Conservation (phyloP, 352 stramenopile genomes). For the Globisporangium paroecandrum region DNA sequence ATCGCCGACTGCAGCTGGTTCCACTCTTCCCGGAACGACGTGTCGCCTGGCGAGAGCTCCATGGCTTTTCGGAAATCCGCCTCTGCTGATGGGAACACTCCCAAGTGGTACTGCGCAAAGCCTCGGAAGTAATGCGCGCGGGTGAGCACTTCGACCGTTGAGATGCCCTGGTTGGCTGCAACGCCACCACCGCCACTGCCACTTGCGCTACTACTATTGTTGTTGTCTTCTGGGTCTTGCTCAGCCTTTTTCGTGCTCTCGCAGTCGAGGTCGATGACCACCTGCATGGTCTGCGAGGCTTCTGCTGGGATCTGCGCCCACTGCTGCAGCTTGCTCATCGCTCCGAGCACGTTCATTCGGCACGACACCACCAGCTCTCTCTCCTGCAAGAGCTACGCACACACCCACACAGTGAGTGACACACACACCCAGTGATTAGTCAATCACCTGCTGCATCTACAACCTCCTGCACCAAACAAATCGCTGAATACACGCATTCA, state of each 20-base stretch:
- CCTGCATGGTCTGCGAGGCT: conserved; percentile 37
- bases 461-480: neutral
- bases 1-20: conserved; percentile 43
- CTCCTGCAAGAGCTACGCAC: conserved; percentile 38
- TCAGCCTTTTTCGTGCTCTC: conserved; percentile 18
- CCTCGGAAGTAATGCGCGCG: conserved; percentile 63
- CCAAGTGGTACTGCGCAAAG: conserved; percentile 48
- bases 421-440: neutral
- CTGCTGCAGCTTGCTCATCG: conserved; percentile 52
- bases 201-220: neutral
- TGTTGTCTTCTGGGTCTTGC: conserved; percentile 8
- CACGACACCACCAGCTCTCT: conserved; percentile 64
- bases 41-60: conserved; percentile 48
- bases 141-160: conserved; percentile 26
- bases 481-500: neutral
- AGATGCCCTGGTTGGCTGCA: neutral
- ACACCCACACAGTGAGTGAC: neutral
- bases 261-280: conserved; percentile 42
- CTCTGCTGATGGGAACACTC: conserved; percentile 34
- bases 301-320: conserved; percentile 49
- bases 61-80: conserved; percentile 49
- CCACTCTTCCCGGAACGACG: conserved; percentile 49
- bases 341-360: conserved; percentile 61
- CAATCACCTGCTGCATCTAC: neutral
- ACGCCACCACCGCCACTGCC: neutral